Evolutionary conservation across 345 rosid species (phyloP).

Genomic region (Melastoma malabathricum): DNA sequence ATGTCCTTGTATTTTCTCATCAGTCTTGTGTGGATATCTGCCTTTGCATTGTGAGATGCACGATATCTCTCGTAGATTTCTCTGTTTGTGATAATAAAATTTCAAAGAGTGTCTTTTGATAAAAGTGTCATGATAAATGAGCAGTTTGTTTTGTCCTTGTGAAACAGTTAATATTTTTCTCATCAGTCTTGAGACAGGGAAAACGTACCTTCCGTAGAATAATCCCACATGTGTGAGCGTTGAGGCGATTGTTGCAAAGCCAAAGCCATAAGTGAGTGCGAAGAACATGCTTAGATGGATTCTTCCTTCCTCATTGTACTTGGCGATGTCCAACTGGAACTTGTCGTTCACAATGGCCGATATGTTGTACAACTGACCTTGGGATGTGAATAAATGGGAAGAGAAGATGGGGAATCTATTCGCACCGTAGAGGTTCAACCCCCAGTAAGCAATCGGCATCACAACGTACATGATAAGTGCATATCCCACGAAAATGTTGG

Average conservation of each 20-base stretch:
- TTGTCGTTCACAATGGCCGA: constrained; percentile 55
- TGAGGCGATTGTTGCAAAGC: constrained; percentile 82
- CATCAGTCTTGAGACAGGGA: neutral
- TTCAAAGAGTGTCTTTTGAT: neutral
- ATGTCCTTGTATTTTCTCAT: constrained; percentile 73
- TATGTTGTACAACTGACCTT: constrained; percentile 48
- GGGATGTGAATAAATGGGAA: constrained; percentile 59
- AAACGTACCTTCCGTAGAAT: constrained; percentile 73
- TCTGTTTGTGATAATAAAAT: constrained; percentile 19
- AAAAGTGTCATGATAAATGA: neutral
- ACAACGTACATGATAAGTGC: constrained; percentile 45
- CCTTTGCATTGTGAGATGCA: constrained; percentile 58
- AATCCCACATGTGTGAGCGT: constrained; percentile 71
- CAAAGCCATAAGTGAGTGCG: constrained; percentile 67
- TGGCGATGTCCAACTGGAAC: constrained; percentile 48
- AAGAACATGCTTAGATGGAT: constrained; percentile 79
- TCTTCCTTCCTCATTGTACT: constrained; percentile 60
- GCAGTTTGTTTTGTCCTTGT: too few species aligned
- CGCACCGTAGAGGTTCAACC: constrained; percentile 46
- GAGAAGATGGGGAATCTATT: constrained; percentile 65
- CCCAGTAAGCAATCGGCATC: constrained; percentile 65
- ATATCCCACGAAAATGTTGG: constrained; percentile 46
- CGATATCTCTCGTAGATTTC: constrained; percentile 46
- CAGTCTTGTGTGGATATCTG: constrained; percentile 68
- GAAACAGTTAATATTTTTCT: too few species aligned